Percentiles rank a stretch among this genome's conserved stretches.
These are phyloP conservation scores for Pleurotus eryngii DNA, from an alignment of 768 basidiomycete genomes.

Conservation along the genomic window DNA sequence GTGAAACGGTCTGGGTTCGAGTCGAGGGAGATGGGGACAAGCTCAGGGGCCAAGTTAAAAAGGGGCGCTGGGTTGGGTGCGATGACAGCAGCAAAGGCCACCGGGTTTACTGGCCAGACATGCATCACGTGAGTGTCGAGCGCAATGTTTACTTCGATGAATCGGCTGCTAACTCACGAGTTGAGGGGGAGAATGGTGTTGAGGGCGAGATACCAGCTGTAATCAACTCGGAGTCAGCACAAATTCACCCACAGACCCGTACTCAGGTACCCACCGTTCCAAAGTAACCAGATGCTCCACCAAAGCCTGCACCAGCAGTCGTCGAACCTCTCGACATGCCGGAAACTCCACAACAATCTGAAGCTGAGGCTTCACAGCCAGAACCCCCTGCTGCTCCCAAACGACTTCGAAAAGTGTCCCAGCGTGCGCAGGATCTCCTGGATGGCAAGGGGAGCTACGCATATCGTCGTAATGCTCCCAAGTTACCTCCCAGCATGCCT, in stretches of 20 bases:
- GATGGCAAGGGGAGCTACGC: background rate
- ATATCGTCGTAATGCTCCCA: background rate
- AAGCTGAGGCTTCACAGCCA: background rate
- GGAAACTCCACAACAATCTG: background rate
- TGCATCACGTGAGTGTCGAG: constrained; percentile 23
- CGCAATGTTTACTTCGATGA: constrained; percentile 20
- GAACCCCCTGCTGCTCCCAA: background rate
- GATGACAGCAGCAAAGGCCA: constrained; percentile 22
- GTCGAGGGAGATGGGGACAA: constrained; percentile 21
- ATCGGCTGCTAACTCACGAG: constrained; percentile 9
- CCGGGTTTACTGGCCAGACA: constrained; percentile 31
- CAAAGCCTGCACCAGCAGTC: background rate
- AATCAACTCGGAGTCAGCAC: background rate
- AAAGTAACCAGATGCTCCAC: background rate
- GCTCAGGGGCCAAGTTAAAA: constrained; percentile 15
- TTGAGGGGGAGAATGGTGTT: constrained; percentile 24
- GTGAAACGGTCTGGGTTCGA: constrained; percentile 29
- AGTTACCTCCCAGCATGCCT: constrained; percentile 9
- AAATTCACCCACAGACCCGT: background rate
- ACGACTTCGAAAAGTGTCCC: background rate
- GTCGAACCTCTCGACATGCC: background rate
- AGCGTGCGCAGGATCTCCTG: background rate
- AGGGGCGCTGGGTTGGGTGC: constrained; percentile 24
- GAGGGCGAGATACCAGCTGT: too few relatives aligned
- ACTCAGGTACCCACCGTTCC: background rate